Evolutionary conservation across 2,329 filamentous ascomycete species (phyloP), one percentile per base, ranked within the genome.

Genomic region (Fusarium kyushuense): DNA sequence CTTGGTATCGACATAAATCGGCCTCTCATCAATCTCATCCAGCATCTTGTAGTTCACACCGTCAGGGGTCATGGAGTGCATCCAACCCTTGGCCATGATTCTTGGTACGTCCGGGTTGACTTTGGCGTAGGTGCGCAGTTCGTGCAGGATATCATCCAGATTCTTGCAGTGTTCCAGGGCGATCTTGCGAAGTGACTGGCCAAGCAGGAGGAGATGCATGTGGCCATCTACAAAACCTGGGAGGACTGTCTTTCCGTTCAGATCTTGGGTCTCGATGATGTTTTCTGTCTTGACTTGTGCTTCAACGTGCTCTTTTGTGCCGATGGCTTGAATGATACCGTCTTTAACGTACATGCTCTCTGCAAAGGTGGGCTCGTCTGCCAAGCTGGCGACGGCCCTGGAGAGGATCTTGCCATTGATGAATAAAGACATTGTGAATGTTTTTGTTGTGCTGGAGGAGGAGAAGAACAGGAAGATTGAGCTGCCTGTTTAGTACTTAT

Each of bases 151-250:
- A 27, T 87, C 85, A 1, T 79, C 79, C 2, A 87, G 72, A 46
- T 76, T 79, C 63, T 80, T 80, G 73, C 85, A 87, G 17, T 78
- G 76, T 21, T 83, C 81, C 2, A 88, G 76, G 23, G 79, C 77
- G 21, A 86, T 78, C 71, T 87, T 87, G 29, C 78, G 80, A 19
- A 88, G 78, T 0, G 84, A 82, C 63, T 87, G 84, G 2, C 86
- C 86, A 1, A 87, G 78, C 12, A 85, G 77, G 0, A 88, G 78
- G 12, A 88, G 79, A 69, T 88, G 86, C 75, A 87, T 81, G 63
- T 88, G 86, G 8, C 84, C 85, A 60, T 88, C 86, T 38, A 88
- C 83, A 76, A 88, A 88, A 16, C 85, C 82, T 0, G 86, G 86
- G 3, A 88, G 77, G 5, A 88, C 76, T 2, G 79, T 80, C 23